These are phyloP conservation scores for Plasmodium reichenowi DNA, from an alignment of 169 alveolate species.

Conservation along the genomic window DNA sequence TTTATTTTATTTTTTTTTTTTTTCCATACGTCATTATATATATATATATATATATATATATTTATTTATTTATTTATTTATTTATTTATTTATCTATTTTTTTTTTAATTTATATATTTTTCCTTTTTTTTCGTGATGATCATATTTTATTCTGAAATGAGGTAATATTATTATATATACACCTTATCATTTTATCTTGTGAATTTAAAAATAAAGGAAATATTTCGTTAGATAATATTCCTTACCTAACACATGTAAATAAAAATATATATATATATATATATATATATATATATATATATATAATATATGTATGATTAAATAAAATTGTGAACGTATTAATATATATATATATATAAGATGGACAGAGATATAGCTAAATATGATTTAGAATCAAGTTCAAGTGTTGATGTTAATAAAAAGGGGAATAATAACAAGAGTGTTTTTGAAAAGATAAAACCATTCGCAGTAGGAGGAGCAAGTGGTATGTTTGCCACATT, in stretches of 20 bases:
- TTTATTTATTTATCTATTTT: slow-evolving; percentile 1
- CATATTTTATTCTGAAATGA: background rate
- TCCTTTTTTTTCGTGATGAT: background rate
- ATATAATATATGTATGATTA: too few relatives aligned
- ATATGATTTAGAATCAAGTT: slow-evolving; percentile 59
- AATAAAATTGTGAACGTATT: too few relatives aligned
- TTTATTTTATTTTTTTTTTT: slow-evolving; percentile 21
- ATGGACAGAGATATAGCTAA: slow-evolving; percentile 57
- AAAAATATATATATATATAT: too few relatives aligned
- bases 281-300: too few relatives aligned
- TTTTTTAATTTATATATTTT: background rate
- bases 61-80: background rate
- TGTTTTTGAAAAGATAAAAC: slow-evolving; percentile 71
- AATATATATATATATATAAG: background rate
- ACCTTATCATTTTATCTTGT: too few relatives aligned
- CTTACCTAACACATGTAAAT: too few relatives aligned
- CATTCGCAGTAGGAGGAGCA: slow-evolving; percentile 91
- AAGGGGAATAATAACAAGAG: slow-evolving; percentile 33
- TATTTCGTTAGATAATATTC: too few relatives aligned
- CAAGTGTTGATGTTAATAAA: slow-evolving; percentile 42
- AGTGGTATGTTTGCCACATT: slow-evolving; percentile 92
- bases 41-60: background rate
- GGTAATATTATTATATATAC: background rate
- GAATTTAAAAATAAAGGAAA: too few relatives aligned
- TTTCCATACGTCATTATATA: background rate